A percentile compares a stretch with the other conserved stretches of the same genome.
phyloP scores from a whole-genome alignment of 768 basidiomycete species.

The Grammothele lineata region DNA sequence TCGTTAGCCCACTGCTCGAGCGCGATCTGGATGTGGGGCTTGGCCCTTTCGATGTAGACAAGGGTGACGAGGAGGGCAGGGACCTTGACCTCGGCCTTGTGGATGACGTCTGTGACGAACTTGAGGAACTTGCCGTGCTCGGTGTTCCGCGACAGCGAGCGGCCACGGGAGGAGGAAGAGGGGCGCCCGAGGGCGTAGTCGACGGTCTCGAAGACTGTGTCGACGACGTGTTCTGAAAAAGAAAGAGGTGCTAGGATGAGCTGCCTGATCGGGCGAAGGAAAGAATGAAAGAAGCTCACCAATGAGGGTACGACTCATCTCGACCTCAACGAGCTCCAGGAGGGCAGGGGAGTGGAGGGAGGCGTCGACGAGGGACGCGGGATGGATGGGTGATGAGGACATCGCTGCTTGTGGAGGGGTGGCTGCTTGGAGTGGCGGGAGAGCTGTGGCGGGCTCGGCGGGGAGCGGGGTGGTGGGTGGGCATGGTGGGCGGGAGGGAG shows the following conservation, averaged over 20 bases:
- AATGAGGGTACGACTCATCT: constrained; percentile 56
- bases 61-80: constrained; percentile 66
- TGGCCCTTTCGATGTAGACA: constrained; percentile 74
- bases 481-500: constrained; percentile 1
- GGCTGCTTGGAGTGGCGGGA: constrained; percentile 22
- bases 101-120: constrained; percentile 66
- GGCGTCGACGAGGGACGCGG: constrained; percentile 58
- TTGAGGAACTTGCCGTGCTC: constrained; percentile 54
- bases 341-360: constrained; percentile 60
- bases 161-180: constrained; percentile 49
- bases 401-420: constrained; percentile 6
- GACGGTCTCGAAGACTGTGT: constrained; percentile 66
- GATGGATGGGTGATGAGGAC: constrained; percentile 34
- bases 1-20: constrained; percentile 85
- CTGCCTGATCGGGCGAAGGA: neutral
- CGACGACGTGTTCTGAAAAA: constrained; percentile 64
- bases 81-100: constrained; percentile 68
- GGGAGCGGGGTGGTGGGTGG: constrained; percentile 10
- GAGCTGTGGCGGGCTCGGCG: constrained; percentile 21
- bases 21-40: constrained; percentile 76
- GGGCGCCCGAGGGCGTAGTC: constrained; percentile 73
- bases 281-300: constrained; percentile 40
- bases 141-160: constrained; percentile 40
- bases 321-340: constrained; percentile 63
- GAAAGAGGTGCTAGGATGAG: neutral